These are phyloP conservation scores for Sistotremastrum niveocremeum DNA, from an alignment of 768 basidiomycete genomes.

Conservation along the genomic window DNA sequence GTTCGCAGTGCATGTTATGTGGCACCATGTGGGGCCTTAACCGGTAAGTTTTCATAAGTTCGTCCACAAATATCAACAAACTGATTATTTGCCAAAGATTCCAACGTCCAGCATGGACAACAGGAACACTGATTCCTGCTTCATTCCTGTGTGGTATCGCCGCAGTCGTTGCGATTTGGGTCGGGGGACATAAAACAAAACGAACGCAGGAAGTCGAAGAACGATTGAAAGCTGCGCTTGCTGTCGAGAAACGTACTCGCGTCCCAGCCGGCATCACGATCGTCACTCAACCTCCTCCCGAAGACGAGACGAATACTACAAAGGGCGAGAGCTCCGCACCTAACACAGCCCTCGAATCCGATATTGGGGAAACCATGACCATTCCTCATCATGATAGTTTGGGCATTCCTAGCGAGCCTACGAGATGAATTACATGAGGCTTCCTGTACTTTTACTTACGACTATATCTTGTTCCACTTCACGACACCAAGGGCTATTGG, in stretches of 20 bases:
- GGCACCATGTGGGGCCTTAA: conserved; percentile 74
- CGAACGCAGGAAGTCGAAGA: conserved; percentile 51
- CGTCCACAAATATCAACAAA: conserved; percentile 4
- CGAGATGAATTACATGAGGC: too few species aligned
- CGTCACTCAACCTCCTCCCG: too few species aligned
- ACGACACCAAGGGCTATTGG: too few species aligned
- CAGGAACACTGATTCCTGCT: conserved; percentile 53
- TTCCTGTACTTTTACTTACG: too few species aligned
- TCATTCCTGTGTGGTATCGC: conserved; percentile 68
- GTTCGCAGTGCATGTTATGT: conserved; percentile 43
- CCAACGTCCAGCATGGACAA: conserved; percentile 55
- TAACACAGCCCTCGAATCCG: too few species aligned
- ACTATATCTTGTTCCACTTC: too few species aligned
- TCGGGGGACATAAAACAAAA: conserved; percentile 56
- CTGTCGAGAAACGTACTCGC: conserved; percentile 14
- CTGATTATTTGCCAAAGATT: conserved; percentile 25
- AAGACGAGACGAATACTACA: too few species aligned
- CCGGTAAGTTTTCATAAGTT: conserved; percentile 23
- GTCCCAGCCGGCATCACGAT: too few species aligned
- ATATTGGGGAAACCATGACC: too few species aligned
- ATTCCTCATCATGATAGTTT: too few species aligned
- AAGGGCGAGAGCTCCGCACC: too few species aligned
- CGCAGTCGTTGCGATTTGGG: conserved; percentile 62
- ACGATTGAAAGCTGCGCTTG: conserved; percentile 35
- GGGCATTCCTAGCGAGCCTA: too few species aligned